These are phyloP conservation scores for Nidula microcarpa DNA, from an alignment of 768 basidiomycete species.

Conservation along the genomic window DNA sequence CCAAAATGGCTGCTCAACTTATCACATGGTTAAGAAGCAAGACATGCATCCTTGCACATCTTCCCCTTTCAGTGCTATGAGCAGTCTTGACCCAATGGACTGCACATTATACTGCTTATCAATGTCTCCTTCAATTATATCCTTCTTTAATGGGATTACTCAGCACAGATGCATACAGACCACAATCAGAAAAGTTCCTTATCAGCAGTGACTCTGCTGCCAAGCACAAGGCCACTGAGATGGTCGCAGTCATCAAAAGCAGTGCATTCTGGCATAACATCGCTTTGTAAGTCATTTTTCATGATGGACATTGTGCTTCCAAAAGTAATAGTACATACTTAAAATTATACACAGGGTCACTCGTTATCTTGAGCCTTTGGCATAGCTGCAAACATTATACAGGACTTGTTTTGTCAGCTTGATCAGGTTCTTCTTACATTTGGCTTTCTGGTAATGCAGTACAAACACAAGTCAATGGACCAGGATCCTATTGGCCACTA, in stretches of 20 bases:
- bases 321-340: not conserved
- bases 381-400: slow-evolving; percentile 23
- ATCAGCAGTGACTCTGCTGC: slow-evolving; percentile 18
- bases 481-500: slow-evolving; percentile 8
- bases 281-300: slow-evolving; percentile 14
- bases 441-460: slow-evolving; percentile 16
- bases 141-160: slow-evolving; percentile 12
- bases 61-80: slow-evolving; percentile 18
- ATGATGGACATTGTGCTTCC: slow-evolving; percentile 4
- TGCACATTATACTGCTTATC: slow-evolving; percentile 28
- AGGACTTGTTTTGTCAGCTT: slow-evolving; percentile 20
- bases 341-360: slow-evolving; percentile 23
- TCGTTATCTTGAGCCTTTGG: slow-evolving; percentile 25
- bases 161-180: slow-evolving; percentile 9
- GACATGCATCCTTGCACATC: slow-evolving; percentile 20
- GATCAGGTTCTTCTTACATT: slow-evolving; percentile 27
- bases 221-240: slow-evolving; percentile 17
- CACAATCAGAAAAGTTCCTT: slow-evolving; percentile 8
- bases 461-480: slow-evolving; percentile 4
- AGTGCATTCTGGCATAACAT: slow-evolving; percentile 24
- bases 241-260: slow-evolving; percentile 22
- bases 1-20: slow-evolving; percentile 22
- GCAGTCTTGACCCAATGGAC: slow-evolving; percentile 34
- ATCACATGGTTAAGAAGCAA: slow-evolving; percentile 35
- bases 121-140: slow-evolving; percentile 21